Base-by-base conservation (phyloP, 2,329 filamentous ascomycete genomes). In the Diaporthe sp. region DNA sequence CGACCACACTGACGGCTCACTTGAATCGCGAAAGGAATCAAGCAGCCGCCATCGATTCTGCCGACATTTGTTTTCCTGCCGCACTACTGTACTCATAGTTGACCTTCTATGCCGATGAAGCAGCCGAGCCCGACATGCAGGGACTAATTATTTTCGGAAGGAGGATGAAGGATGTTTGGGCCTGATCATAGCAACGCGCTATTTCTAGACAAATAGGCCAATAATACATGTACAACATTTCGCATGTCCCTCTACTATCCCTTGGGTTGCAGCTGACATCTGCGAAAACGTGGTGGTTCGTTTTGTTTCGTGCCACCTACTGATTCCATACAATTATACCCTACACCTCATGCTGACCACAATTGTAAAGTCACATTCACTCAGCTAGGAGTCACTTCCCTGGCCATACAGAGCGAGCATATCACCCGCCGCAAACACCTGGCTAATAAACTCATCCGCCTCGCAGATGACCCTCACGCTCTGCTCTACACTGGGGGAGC, bases 401-500 rank as follows among this genome's bases (percentile, higher is more conserved):
- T 69, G 65, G 22, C 58, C 58, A 25, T 59, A 75, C 59, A 75
- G 3, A 12, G 74, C 74, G 34, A 75, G 74, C 39, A 75, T 75
- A 8, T 79, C 78, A 1, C 75, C 75, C 2, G 75, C 75, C 61
- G 74, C 74, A 49, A 84, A 84, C 2, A 81, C 81, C 61, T 85
- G 80, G 49, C 82, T 81, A 9, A 87, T 87, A 25, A 87, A 86
- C 4, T 79, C 80, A 71, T 87, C 84, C 0, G 86, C 84, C 69
- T 87, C 85, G 1, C 82, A 81, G 22, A 89, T 88, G 13, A 89
- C 82, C 25, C 85, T 82, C 25, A 88, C 79, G 51, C 86, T 87
- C 73, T 88, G 86, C 46, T 87, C 81, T 0, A 89, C 84, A 75
- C 86, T 88, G 0, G 87, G 87, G 0, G 86, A 88, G 9, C 81